Percentiles rank a stretch among this genome's conserved stretches.
phyloP scores from a whole-genome alignment of 2,329 filamentous ascomycete species.

The Epichloe coenophiala region DNA sequence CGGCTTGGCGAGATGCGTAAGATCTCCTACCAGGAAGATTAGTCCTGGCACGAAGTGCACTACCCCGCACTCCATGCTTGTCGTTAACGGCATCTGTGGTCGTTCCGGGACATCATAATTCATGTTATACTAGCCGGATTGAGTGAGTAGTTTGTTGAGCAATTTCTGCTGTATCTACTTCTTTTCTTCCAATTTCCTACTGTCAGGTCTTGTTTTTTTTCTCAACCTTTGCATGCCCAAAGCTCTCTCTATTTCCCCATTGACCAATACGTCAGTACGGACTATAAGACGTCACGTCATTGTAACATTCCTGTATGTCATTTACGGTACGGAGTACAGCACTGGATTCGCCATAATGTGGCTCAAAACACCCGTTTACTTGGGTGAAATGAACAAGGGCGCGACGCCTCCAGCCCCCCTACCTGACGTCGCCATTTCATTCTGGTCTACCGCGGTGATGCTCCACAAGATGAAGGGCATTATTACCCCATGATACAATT shows the following conservation, averaged over 20 bases:
- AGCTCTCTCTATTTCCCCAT: not conserved
- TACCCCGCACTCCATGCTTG: not conserved
- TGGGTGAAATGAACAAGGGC: not conserved
- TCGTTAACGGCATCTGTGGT: not conserved
- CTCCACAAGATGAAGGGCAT: not conserved
- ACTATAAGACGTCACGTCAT: not conserved
- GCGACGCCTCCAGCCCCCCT: not conserved
- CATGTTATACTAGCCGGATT: not conserved
- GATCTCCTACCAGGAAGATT: constrained; percentile 81
- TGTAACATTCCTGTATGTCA: not conserved
- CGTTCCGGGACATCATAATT: not conserved
- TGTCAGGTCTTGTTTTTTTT: not conserved
- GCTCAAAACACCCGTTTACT: not conserved
- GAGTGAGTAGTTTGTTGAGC: not conserved
- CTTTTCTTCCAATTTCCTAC: not conserved
- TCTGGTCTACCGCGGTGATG: not conserved
- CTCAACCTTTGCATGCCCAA: not conserved
- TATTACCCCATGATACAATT: not conserved
- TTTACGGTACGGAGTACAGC: not conserved
- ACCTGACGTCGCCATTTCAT: not conserved
- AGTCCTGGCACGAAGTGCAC: constrained; percentile 7
- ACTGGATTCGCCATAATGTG: not conserved
- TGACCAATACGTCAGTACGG: too few relatives aligned
- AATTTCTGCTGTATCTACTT: not conserved
- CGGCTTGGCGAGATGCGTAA: constrained; percentile 95